These are phyloP conservation scores for Gleditsia sinensis DNA, from an alignment of 306 rosid genomes.

Conservation along the genomic window DNA sequence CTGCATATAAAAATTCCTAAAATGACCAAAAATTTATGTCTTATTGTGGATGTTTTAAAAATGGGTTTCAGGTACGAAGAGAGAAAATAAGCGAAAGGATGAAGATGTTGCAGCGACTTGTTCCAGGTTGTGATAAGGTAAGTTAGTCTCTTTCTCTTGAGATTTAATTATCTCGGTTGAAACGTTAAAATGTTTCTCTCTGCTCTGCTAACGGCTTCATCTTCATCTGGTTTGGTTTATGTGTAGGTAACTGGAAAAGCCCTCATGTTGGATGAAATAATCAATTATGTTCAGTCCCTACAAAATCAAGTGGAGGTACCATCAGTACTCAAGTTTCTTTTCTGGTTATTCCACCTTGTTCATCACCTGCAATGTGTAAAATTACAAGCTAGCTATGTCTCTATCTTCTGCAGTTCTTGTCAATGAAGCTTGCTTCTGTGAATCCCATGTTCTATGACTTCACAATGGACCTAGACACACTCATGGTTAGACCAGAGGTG, in stretches of 20 bases:
- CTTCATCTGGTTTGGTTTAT: slow-evolving; percentile 48
- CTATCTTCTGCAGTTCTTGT: slow-evolving; percentile 68
- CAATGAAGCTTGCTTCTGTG: slow-evolving; percentile 86
- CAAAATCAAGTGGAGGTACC: slow-evolving; percentile 97
- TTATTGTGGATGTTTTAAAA: slow-evolving; percentile 35
- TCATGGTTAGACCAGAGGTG: slow-evolving; percentile 70
- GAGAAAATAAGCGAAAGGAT: slow-evolving; percentile 96
- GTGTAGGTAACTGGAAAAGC: slow-evolving; percentile 92
- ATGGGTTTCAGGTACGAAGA: slow-evolving; percentile 77
- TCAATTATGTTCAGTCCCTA: slow-evolving; percentile 98
- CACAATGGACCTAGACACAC: slow-evolving; percentile 63
- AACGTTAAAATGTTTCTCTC: slow-evolving; percentile 16
- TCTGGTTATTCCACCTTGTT: not conserved
- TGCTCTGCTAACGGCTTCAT: slow-evolving; percentile 44
- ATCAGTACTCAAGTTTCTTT: not conserved
- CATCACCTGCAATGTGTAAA: not conserved
- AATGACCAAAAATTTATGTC: slow-evolving; percentile 21
- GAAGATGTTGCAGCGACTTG: slow-evolving; percentile 81
- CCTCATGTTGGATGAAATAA: slow-evolving; percentile 94
- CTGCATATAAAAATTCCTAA: not conserved
- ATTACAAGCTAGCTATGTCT: not conserved
- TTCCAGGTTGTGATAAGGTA: slow-evolving; percentile 97
- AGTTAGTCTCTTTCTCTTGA: slow-evolving; percentile 27
- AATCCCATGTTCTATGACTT: slow-evolving; percentile 68
- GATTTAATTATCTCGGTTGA: slow-evolving; percentile 7